Base-by-base conservation (phyloP, 345 rosid species). In the Lepidium aucheri region DNA sequence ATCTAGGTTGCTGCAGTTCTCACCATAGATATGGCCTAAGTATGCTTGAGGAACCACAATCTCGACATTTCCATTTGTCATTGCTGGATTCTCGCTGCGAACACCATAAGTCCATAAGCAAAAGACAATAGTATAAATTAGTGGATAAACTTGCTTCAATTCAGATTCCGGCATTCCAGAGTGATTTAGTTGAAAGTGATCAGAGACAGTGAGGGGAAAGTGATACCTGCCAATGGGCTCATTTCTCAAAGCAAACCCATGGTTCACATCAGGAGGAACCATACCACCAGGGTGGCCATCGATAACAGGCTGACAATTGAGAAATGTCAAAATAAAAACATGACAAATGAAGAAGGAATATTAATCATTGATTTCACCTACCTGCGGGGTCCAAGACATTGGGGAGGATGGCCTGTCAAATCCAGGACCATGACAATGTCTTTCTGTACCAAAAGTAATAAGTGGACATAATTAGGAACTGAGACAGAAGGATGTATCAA, bases 351-450 rank as follows among this genome's bases (percentile, higher is more conserved):
- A 58, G 9, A 53, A 3, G 44, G 46, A 7, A 10, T 17, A 53
- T 20, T 1, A 35, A 16, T 6, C 7, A 52, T 54, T 17, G 56
- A 13, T 34, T 42, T 39, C 30, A 65, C 81, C 40, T 69, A 88
- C 96, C 85, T 84, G 88, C 22, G 85, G 81, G 53, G 83, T 79
- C 91, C 90, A 88, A 45, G 86, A 81, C 82, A 84, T 79, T 44
- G 96, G 96, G 38, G 96, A 86, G 34, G 85, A 77, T 62, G 84
- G 81, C 43, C 82, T 76, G 49, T 86, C 95, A 82, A 74, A 86
- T 40, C 80, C 79, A 60, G 85, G 86, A 68, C 86, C 89, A 78
- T 82, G 83, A 60, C 84, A 83, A 60, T 70, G 86, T 61, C 85
- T 77, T 43, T 85, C 95, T 73, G 68, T 44, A 54, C 81, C 63